A percentile compares a stretch with the other conserved stretches of the same genome.
Evolutionary conservation across 495 filamentous ascomycete genomes (phyloP).

Genomic region (Jackrogersella multiformis): DNA sequence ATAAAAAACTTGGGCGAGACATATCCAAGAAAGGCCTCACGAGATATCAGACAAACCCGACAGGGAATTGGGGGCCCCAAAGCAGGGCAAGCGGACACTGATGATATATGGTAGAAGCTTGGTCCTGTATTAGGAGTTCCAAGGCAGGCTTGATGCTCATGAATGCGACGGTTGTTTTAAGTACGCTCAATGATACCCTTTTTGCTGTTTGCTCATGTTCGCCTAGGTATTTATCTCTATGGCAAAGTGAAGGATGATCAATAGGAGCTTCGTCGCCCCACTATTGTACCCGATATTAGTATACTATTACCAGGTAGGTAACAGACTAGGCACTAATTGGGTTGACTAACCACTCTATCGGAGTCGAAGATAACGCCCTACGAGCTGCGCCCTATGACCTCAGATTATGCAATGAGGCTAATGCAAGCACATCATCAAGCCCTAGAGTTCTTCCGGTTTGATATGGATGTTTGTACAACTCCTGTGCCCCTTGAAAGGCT

Average conservation of each 20-base stretch:
- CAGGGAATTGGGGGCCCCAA: slow-evolving; percentile 94
- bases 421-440: slow-evolving; percentile 17
- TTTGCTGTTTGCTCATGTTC: slow-evolving; percentile 10
- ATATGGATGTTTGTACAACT: slow-evolving; percentile 1
- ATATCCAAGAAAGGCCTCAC: slow-evolving; percentile 69
- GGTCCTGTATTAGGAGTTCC: background rate
- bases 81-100: slow-evolving; percentile 69
- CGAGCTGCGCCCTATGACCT: slow-evolving; percentile 17
- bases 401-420: slow-evolving; percentile 25
- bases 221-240: background rate
- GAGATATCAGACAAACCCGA: slow-evolving; percentile 87
- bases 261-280: background rate
- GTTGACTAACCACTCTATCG: background rate
- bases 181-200: slow-evolving; percentile 35
- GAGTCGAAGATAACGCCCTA: slow-evolving; percentile 19
- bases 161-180: slow-evolving; percentile 16
- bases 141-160: slow-evolving; percentile 10
- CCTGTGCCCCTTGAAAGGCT: background rate
- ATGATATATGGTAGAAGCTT: slow-evolving; percentile 3
- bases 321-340: background rate
- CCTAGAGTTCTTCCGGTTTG: background rate
- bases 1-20: slow-evolving; percentile 79
- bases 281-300: background rate
- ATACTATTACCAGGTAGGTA: no score
- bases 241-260: background rate